These are phyloP conservation scores for Vitis amurensis DNA, from an alignment of 164 flowering plant genomes.

Conservation along the genomic window DNA sequence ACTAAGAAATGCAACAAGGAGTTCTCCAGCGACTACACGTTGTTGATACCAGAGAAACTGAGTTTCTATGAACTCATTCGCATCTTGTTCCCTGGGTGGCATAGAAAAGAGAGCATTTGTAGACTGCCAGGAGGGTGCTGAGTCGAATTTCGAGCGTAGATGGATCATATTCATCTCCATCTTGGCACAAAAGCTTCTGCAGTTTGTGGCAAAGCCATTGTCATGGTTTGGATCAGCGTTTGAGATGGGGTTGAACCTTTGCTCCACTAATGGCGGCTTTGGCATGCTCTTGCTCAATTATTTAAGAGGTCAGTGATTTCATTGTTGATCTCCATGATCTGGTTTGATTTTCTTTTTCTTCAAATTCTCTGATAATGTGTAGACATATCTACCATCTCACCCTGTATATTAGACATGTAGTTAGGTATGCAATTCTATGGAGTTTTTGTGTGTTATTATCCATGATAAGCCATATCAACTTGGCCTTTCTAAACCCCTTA, in stretches of 20 bases:
- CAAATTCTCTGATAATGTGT: no score
- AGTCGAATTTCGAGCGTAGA: slow-evolving; percentile 14
- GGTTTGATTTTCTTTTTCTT: not conserved
- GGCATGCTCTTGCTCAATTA: slow-evolving; percentile 14
- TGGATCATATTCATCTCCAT: slow-evolving; percentile 35
- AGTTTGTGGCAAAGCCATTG: slow-evolving; percentile 15
- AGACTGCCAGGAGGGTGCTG: slow-evolving; percentile 13
- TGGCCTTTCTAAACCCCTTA: no score
- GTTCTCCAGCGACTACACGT: slow-evolving; percentile 21
- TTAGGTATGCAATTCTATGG: no score
- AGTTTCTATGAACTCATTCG: slow-evolving; percentile 15
- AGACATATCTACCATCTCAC: no score
- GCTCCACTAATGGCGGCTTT: slow-evolving; percentile 14
- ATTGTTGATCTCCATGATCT: no score
- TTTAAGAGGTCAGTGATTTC: slow-evolving; percentile 20
- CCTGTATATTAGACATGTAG: no score
- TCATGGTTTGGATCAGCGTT: slow-evolving; percentile 21
- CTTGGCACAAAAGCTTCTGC: slow-evolving; percentile 19
- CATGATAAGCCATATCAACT: no score
- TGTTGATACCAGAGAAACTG: slow-evolving; percentile 26
- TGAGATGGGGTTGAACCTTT: slow-evolving; percentile 31
- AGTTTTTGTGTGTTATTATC: no score
- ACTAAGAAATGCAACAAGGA: slow-evolving; percentile 11
- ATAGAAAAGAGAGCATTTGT: slow-evolving; percentile 20
- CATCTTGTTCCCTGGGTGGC: slow-evolving; percentile 17